Conservation (phyloP, 2,329 filamentous ascomycete genomes). For the Remersonia thermophila region DNA sequence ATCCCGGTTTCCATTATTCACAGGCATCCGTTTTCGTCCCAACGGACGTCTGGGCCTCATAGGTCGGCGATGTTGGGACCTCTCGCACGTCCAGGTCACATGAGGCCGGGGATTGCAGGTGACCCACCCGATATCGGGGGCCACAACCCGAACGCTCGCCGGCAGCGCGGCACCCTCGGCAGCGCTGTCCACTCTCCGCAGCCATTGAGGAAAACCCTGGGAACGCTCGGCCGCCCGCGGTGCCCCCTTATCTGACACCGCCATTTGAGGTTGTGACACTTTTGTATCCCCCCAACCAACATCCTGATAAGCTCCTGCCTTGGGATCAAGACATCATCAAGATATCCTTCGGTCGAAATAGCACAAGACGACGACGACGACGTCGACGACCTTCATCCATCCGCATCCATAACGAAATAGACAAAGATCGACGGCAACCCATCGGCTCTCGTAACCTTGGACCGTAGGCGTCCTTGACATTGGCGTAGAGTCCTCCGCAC, state of each 20-base stretch:
- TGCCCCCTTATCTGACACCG: conserved; percentile 14
- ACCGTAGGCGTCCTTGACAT: background rate
- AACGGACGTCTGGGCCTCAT: background rate
- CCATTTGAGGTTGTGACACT: conserved; percentile 9
- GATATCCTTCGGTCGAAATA: background rate
- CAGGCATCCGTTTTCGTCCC: background rate
- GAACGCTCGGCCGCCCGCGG: too few relatives aligned
- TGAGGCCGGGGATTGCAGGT: conserved; percentile 8
- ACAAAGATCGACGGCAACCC: conserved; percentile 1
- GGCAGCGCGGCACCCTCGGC: background rate
- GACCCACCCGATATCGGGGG: conserved; percentile 17
- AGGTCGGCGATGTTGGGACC: too few relatives aligned
- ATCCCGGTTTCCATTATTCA: conserved; percentile 8
- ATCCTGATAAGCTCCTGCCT: conserved; percentile 4
- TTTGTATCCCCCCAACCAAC: background rate
- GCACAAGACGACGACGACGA: background rate
- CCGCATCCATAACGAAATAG: background rate
- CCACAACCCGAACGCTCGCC: conserved; percentile 6
- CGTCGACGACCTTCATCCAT: background rate
- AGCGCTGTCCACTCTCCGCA: too few relatives aligned
- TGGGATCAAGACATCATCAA: background rate
- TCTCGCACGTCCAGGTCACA: conserved; percentile 9
- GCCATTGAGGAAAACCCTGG: background rate
- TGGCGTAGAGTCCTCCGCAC: conserved; percentile 1
- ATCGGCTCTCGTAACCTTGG: conserved; percentile 1